Evolutionary conservation across 306 rosid species (phyloP).

Genomic region (Coriaria nepalensis): DNA sequence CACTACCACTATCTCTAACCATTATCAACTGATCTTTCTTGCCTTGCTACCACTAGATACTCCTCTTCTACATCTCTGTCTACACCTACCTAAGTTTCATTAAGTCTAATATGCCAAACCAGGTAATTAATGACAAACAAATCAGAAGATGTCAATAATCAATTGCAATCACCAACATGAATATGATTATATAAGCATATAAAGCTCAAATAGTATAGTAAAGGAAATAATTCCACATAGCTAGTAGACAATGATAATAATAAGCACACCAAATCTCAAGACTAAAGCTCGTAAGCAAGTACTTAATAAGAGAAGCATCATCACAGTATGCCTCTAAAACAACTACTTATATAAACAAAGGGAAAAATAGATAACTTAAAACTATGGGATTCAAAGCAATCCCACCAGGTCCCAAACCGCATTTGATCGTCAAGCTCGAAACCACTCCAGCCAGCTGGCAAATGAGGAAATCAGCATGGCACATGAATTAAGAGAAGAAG

Average conservation of each 20-base stretch:
- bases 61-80: conserved; percentile 45
- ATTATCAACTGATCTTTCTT: conserved; percentile 50
- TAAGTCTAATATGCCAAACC: conserved; percentile 13
- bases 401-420: conserved; percentile 84
- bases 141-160: conserved; percentile 18
- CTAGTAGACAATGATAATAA: conserved; percentile 31
- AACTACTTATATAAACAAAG: conserved; percentile 74
- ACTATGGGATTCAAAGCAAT: conserved; percentile 87
- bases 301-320: conserved; percentile 58
- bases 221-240: conserved; percentile 33
- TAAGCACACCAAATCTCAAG: conserved; percentile 53
- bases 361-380: conserved; percentile 66
- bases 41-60: conserved; percentile 55
- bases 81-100: conserved; percentile 39
- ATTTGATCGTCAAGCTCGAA: conserved; percentile 32
- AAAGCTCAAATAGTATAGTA: conserved; percentile 49
- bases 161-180: conserved; percentile 45
- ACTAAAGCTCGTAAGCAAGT: conserved; percentile 56
- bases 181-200: conserved; percentile 33
- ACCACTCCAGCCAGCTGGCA: conserved; percentile 38
- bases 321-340: conserved; percentile 43
- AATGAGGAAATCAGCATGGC: conserved; percentile 28
- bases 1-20: conserved; percentile 88
- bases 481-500: conserved; percentile 15
- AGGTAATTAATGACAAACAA: conserved; percentile 11